These are phyloP conservation scores for Hanseniaspora uvarum DNA, from an alignment of 1,139 yeast genomes.

Conservation along the genomic window DNA sequence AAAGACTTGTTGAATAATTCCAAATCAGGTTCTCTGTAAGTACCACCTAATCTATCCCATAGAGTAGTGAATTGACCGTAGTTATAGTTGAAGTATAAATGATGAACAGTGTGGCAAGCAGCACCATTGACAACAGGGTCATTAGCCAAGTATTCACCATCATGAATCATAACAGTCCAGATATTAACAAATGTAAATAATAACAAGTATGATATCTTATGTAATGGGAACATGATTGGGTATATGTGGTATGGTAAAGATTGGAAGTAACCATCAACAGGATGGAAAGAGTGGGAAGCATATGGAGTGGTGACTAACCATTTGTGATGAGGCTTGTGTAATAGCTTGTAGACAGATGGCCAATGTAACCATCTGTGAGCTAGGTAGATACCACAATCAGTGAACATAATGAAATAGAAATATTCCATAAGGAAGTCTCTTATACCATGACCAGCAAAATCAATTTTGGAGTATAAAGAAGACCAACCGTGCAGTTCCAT, in stretches of 20 bases:
- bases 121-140: conserved; percentile 94
- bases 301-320: conserved; percentile 98
- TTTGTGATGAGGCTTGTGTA: conserved; percentile 98
- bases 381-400: conserved; percentile 84
- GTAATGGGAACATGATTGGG: conserved; percentile 85
- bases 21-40: conserved; percentile 85
- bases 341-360: conserved; percentile 70
- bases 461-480: conserved; percentile 55
- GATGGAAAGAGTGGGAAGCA: conserved; percentile 98
- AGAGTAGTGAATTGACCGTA: conserved; percentile 96
- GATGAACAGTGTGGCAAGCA: conserved; percentile 96
- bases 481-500: conserved; percentile 78
- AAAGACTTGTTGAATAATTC: conserved; percentile 62
- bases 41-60: conserved; percentile 93
- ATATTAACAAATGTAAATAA: conserved; percentile 85
- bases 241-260: conserved; percentile 84
- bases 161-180: conserved; percentile 98
- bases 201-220: conserved; percentile 69
- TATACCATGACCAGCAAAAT: conserved; percentile 61
- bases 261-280: conserved; percentile 89
- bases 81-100: conserved; percentile 89
- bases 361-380: conserved; percentile 89
- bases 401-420: conserved; percentile 74
- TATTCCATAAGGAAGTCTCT: conserved; percentile 53
- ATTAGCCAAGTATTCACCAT: conserved; percentile 87